Conservation (phyloP, 768 basidiomycete genomes). For the Termitomyces sp. region DNA sequence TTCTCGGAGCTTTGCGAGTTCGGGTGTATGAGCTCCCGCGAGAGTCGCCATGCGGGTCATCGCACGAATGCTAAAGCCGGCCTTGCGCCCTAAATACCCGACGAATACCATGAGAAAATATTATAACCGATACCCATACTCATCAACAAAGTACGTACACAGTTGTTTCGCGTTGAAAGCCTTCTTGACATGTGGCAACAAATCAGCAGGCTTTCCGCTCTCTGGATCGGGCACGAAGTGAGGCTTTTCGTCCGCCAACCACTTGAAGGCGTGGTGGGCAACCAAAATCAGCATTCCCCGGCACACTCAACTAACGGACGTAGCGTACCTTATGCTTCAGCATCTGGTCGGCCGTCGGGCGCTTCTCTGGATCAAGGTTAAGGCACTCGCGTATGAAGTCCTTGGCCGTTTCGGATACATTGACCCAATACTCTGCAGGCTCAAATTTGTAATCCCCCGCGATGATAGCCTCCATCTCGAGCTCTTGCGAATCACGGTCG, state of each 20-base stretch:
- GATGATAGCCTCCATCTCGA: conserved; percentile 95
- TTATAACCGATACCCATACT: background rate
- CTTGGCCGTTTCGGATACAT: conserved; percentile 78
- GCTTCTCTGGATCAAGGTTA: conserved; percentile 71
- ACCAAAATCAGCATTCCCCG: background rate
- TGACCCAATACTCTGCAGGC: conserved; percentile 76
- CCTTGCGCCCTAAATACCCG: conserved; percentile 68
- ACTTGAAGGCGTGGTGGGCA: conserved; percentile 29
- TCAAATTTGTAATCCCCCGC: conserved; percentile 88
- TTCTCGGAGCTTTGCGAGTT: conserved; percentile 47
- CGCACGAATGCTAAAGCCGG: conserved; percentile 82
- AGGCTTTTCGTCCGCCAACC: conserved; percentile 67
- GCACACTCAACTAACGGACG: background rate
- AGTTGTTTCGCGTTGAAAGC: conserved; percentile 85
- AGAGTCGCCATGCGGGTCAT: conserved; percentile 73
- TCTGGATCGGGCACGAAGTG: conserved; percentile 67
- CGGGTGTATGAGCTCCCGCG: conserved; percentile 32
- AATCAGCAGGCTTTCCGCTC: conserved; percentile 58
- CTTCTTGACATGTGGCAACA: conserved; percentile 86
- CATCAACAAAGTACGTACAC: conserved; percentile 46
- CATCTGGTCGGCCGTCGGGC: conserved; percentile 76
- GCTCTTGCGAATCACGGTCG: conserved; percentile 81
- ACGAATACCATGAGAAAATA: conserved; percentile 4
- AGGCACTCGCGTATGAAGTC: conserved; percentile 81
- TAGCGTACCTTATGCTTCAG: conserved; percentile 57